Evolutionary conservation across 257 asterid species (phyloP), one percentile per base, ranked within the genome.

Genomic region (Solanum bukasovii): DNA sequence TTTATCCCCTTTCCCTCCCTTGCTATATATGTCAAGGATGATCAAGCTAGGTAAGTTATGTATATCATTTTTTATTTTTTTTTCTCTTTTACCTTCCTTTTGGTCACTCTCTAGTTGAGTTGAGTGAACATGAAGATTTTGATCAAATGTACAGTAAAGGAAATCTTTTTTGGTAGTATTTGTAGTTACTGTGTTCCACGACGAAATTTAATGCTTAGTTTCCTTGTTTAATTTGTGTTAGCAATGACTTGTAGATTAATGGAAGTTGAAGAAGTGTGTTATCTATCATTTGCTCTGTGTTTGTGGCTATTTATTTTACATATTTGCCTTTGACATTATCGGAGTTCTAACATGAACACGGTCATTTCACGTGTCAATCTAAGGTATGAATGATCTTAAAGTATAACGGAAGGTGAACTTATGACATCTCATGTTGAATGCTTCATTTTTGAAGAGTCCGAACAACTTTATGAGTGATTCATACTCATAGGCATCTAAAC

Each of bases 61-160:
- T 49, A 81, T 49, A 81, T 81, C 42, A 40, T 42, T 78, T 81
- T 79, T 63, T 63, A 21, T 23, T n/a, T 29, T 81, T 21, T 44
- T 52, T 16, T 52, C 63, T 52, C 63, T 52, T 52, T 79, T 46
- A 1, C 38, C 37, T 18, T 29, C 42, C 68, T 81, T 81, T 46
- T 31, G 14, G 85, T 81, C 85, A 81, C 85, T 81, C 85, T 81
- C 9, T 52, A 81, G 85, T 49, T 49, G 70, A 81, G 31, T 81
- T 27, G 85, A 81, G 85, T 81, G 85, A 81, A 81, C 85, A 49
- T 81, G 42, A 31, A 81, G 85, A 81, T 81, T 81, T 81, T 81
- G 85, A 81, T 81, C 85, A 49, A 81, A 49, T 81, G 85, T 81
- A 81, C 70, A 81, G 85, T 81, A 81, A 81, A 81, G 85, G 42